Evolutionary conservation across 345 rosid species (phyloP), one percentile per base, ranked within the genome.

Genomic region (Lepidium aucheri): DNA sequence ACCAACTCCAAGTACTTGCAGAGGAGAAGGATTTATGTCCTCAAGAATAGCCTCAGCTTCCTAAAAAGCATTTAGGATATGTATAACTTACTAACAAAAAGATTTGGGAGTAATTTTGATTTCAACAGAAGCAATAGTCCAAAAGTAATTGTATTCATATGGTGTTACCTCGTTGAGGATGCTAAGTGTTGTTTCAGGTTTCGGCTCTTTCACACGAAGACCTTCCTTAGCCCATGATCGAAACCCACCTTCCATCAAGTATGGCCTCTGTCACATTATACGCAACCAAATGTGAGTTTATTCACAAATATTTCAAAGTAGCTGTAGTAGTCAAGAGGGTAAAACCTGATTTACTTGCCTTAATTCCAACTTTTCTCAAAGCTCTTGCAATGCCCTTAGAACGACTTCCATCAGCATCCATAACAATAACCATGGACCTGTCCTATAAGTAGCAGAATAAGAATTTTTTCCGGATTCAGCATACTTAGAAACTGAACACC

Each of bases 21-120:
- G 33, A 5, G 88, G 93, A 56, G 95, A 80, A 75, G 96, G 93
- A 43, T 83, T 83, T 69, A 92, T 55, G 17, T 84, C 90, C 77
- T 86, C 88, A 44, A 93, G 78, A 63, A 93, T 90, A 59, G 98
- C 98, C 81, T 85, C 96, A 60, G 90, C 96, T 64, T 93, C 98
- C 98, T 93, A 78, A 50, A 77, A 42, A 33, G 6, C 15, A 60
- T 24, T 53, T 33, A 44, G 14, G 68, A 7, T 65, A 8, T 58
- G 26, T 13, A 66, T 52, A 51, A 51, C 33, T 73, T 43, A 24
- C 18, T 9, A 6, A 22, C 12, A 30, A 2, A 32, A 18, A 4
- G 28, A 15, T 49, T 6, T 18, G 20, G 18, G 58, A 17, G 36
- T 28, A 9, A 28, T 40, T 53, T 62, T 10, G 12, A 6, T 44